Conservation (phyloP, 495 filamentous ascomycete species). For the Glonium stellatum region DNA sequence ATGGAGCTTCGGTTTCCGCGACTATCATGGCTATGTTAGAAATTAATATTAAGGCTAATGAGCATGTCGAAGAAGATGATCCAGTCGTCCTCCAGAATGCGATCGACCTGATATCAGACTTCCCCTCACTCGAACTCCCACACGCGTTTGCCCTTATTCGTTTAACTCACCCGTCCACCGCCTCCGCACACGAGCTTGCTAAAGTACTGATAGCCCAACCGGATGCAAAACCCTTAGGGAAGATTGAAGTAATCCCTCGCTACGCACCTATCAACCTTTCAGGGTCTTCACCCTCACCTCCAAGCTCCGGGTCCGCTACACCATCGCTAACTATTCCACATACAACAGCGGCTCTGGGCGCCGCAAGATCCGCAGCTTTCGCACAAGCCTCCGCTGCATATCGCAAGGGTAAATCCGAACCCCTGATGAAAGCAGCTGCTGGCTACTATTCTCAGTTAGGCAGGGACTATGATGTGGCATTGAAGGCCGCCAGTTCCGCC, state of each 20-base stretch:
- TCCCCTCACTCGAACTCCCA: slow-evolving; percentile 42
- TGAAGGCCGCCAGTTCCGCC: slow-evolving; percentile 40
- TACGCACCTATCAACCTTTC: slow-evolving; percentile 30
- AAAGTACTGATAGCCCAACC: slow-evolving; percentile 38
- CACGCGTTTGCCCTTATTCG: slow-evolving; percentile 47
- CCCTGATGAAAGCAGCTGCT: slow-evolving; percentile 57
- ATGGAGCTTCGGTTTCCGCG: slow-evolving; percentile 48
- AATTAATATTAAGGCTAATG: slow-evolving; percentile 34
- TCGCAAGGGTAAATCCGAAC: slow-evolving; percentile 58
- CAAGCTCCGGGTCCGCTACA: slow-evolving; percentile 1
- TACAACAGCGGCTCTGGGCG: slow-evolving; percentile 32
- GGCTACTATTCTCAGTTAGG: slow-evolving; percentile 58
- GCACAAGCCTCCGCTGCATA: slow-evolving; percentile 55
- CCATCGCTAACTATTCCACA: slow-evolving; percentile 6
- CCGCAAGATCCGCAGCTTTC: slow-evolving; percentile 45
- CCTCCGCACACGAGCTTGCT: slow-evolving; percentile 54
- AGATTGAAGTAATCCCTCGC: slow-evolving; percentile 37
- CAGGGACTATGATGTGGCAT: slow-evolving; percentile 45
- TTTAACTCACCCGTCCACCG: slow-evolving; percentile 50
- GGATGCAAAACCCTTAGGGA: slow-evolving; percentile 5
- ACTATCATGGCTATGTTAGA: slow-evolving; percentile 51
- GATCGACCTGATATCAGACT: slow-evolving; percentile 48
- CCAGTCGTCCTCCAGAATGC: slow-evolving; percentile 43
- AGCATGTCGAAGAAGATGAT: slow-evolving; percentile 30
- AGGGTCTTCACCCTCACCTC: slow-evolving; percentile 7